Evolutionary conservation across 768 basidiomycete genomes (phyloP), one percentile per base, ranked within the genome.

Genomic region (Mycena latifolia): DNA sequence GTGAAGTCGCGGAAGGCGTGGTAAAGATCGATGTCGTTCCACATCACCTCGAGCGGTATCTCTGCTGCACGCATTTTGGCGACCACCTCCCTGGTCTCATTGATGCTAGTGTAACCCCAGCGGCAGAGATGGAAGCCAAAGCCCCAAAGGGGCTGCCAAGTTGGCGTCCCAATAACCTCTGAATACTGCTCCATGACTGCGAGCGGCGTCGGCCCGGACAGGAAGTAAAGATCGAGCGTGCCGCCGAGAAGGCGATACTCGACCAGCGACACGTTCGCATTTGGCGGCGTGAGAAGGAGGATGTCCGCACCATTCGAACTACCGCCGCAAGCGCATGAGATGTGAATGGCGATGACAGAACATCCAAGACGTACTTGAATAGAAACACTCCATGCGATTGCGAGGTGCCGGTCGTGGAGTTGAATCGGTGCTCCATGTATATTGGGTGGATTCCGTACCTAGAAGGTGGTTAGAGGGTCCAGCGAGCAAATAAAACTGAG

Each of bases 11-110:
- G 82, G 39, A 83, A 80, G 31, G 89, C 85, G 71, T 91, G 87
- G 69, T 90, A 92, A 53, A 92, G 68, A 77, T 92, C 90, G 65
- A 92, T 90, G 69, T 92, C 91, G 72, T 89, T 92, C 90, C 91
- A 92, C 83, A 90, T 90, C 51, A 88, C 90, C 90, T 94, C 92
- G 14, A 94, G 82, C 14, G 92, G 93, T 65, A 94, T 86, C 60
- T 86, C 81, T 0, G 91, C 90, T 25, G 83, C 86, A 22, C 88
- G 82, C 92, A 82, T 83, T 69, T 76, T 83, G 35, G 72, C 72
- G 65, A 69, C 75, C 59, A 80, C 84, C 31, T 33, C 31, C 31
- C 31, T 33, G 31, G 31, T 33, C 31, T 33, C 31, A 76, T 72
- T 81, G 75, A 81, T 81, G 78, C 72, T 79, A 71, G 75, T 74